Evolutionary conservation across 495 filamentous ascomycete species (phyloP), one percentile per base, ranked within the genome.

Genomic region (Talaromyces proteolyticus): DNA sequence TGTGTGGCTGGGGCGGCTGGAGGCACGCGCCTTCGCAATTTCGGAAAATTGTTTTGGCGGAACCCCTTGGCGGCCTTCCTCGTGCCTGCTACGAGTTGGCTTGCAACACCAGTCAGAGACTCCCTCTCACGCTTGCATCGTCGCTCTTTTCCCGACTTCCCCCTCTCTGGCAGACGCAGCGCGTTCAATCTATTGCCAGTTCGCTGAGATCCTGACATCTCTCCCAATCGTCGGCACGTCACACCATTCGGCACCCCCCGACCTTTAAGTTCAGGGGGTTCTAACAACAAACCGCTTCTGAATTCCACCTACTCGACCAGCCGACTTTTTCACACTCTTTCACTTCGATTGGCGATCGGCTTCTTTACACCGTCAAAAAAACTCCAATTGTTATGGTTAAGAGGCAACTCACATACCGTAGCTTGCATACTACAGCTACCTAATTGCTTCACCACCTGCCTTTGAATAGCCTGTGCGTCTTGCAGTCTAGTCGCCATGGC

Each of bases 11-110:
- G 37, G n/a, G 10, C 29, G 37, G 47, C 21, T 16, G 43, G 24
- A 11, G 24, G 6, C 19, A 39, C 34, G 12, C 18, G 34, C 25
- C 42, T 7, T 14, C 16, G 11, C 47, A 41, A 41, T 37, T 47
- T 47, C 45, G 45, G 45, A 47, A 21, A 25, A 47, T 36, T 47
- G 45, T 47, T 47, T 47, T 36, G 25, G 24, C 47, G 34, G 16
- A 21, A 22, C 36, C 47, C 47, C 47, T 41, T 48, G 39, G 47
- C 8, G 39, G 18, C 16, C n/a, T 37, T 37, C 29, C 45, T 47
- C 45, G 36, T 21, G 16, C 39, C 10, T 17, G 20, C 39, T 37
- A 8, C 8, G 39, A 42, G 10, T 42, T 17, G 39, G 7, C 39
- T 42, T 21, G 39, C 8, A 17, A 17, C 16, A 42, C 20, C 2